Conservation (phyloP, 768 basidiomycete genomes). For the Russula earlei region DNA sequence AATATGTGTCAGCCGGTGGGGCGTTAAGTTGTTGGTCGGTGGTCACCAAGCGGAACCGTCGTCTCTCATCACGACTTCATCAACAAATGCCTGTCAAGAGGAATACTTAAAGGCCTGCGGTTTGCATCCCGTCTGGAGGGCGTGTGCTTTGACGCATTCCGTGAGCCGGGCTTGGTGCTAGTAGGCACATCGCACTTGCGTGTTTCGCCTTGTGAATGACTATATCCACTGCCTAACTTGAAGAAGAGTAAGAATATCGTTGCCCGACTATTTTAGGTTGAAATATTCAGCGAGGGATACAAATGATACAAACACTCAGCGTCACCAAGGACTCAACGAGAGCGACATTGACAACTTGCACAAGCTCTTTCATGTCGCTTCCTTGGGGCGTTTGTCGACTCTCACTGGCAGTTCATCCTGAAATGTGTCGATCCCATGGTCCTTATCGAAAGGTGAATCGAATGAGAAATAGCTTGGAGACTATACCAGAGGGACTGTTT, state of each 20-base stretch:
- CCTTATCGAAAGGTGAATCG: conserved; percentile 24
- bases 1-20: no score
- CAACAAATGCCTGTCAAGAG: neutral
- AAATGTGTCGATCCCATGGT: conserved; percentile 28
- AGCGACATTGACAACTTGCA: conserved; percentile 16
- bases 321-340: neutral
- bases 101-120: neutral
- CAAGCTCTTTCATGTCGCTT: conserved; percentile 9
- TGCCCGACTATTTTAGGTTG: conserved; percentile 17
- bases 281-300: neutral
- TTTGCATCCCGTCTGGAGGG: neutral
- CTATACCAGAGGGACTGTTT: conserved; percentile 19
- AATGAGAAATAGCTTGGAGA: conserved; percentile 17
- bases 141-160: no score
- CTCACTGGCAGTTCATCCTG: neutral
- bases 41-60: no score
- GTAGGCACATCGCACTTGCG: no score
- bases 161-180: no score
- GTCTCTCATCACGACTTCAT: no score
- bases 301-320: neutral
- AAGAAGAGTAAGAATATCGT: no score
- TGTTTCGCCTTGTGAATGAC: no score
- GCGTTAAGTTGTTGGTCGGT: no score
- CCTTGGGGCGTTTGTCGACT: no score
- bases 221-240: no score